A percentile compares a stretch with the other conserved stretches of the same genome.
Conservation (phyloP, 2,329 filamentous ascomycete species). For the Stagonosporopsis cucurbitacearum region DNA sequence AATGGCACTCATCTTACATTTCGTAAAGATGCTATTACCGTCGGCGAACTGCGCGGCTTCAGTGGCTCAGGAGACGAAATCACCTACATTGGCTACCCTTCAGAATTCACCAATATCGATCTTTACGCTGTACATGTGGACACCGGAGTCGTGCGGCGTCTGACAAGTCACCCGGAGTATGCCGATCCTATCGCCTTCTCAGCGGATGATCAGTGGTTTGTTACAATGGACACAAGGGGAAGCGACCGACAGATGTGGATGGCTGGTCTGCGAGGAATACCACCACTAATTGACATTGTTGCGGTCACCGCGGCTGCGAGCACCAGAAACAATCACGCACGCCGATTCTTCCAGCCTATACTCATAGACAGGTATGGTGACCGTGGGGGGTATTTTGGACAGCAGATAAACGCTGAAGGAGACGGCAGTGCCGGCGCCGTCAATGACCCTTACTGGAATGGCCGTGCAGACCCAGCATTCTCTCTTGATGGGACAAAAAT, state of each 20-base stretch:
- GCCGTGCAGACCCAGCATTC: slow-evolving; percentile 53
- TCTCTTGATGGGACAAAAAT: slow-evolving; percentile 53
- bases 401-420: slow-evolving; percentile 49
- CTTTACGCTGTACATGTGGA: slow-evolving; percentile 52
- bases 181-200: slow-evolving; percentile 54
- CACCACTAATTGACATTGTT: slow-evolving; percentile 50
- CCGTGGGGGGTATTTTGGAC: slow-evolving; percentile 54
- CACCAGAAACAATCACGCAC: slow-evolving; percentile 55
- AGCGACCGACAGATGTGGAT: slow-evolving; percentile 53
- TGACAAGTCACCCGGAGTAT: slow-evolving; percentile 56
- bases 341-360: slow-evolving; percentile 57
- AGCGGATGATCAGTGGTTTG: slow-evolving; percentile 53
- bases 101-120: slow-evolving; percentile 56
- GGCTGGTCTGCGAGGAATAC: slow-evolving; percentile 51
- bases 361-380: slow-evolving; percentile 56
- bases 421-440: slow-evolving; percentile 24
- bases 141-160: slow-evolving; percentile 51
- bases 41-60: slow-evolving; percentile 57
- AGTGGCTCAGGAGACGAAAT: slow-evolving; percentile 52
- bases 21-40: slow-evolving; percentile 41
- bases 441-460: slow-evolving; percentile 60
- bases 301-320: slow-evolving; percentile 38
- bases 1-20: slow-evolving; percentile 40
- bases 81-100: slow-evolving; percentile 51
- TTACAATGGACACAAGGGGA: slow-evolving; percentile 55